Percentiles rank a stretch among this genome's conserved stretches.
Conservation (phyloP, 2,329 filamentous ascomycete genomes). For the Xylaria sp. region DNA sequence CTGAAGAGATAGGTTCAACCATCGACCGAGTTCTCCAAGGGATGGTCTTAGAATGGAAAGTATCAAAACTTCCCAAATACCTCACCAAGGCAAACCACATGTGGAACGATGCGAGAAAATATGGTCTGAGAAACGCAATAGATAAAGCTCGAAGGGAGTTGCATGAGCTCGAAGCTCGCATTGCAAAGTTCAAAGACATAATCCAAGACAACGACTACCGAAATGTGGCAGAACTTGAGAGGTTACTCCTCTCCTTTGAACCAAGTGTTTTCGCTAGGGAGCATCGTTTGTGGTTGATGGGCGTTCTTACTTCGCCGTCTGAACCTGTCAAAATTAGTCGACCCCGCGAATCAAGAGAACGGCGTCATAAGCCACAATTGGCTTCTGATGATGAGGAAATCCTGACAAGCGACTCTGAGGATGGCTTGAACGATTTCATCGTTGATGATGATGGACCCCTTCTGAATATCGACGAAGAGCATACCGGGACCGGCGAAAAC, state of each 20-base stretch:
- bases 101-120: slow-evolving; percentile 68
- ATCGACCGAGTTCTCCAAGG: slow-evolving; percentile 66
- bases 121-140: slow-evolving; percentile 56
- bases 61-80: slow-evolving; percentile 66
- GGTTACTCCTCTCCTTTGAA: slow-evolving; percentile 70
- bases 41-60: slow-evolving; percentile 67
- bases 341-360: slow-evolving; percentile 40
- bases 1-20: slow-evolving; percentile 61
- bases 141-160: slow-evolving; percentile 57
- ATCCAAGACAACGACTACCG: slow-evolving; percentile 66
- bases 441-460: slow-evolving; percentile 51
- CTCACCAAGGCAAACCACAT: slow-evolving; percentile 67
- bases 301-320: slow-evolving; percentile 56
- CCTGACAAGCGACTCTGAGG: slow-evolving; percentile 63
- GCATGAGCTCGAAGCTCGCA: slow-evolving; percentile 59
- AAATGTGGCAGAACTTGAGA: slow-evolving; percentile 62
- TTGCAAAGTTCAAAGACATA: slow-evolving; percentile 65
- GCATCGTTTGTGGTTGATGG: slow-evolving; percentile 62
- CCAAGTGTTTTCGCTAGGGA: slow-evolving; percentile 71
- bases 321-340: slow-evolving; percentile 54
- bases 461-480: slow-evolving; percentile 19
- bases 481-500: background rate
- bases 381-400: slow-evolving; percentile 59
- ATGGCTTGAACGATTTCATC: slow-evolving; percentile 62
- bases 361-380: slow-evolving; percentile 31